Base-by-base conservation (phyloP, 495 filamentous ascomycete species). In the Talaromyces adpressus region DNA sequence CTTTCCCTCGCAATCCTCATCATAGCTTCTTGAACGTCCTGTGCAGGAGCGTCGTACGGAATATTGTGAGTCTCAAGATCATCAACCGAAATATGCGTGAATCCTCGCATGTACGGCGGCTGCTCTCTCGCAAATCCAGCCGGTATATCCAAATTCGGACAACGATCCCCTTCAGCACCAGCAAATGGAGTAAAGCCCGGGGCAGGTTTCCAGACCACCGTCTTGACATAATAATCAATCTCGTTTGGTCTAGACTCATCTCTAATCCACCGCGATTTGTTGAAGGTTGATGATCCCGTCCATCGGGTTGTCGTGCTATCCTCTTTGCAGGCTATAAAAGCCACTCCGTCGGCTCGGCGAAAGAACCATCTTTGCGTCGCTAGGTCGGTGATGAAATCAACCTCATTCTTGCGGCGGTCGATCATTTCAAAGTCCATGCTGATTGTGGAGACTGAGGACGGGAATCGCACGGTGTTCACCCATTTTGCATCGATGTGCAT, bases 201-300 rank as follows among this genome's bases (percentile, higher is more conserved):
- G 1, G 34, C 49, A 20, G 62, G 64, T 22, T 65, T 66, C 71
- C 69, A 75, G 0, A 52, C 62, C 25, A 70, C 65, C 0, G 64
- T 67, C 8, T 57, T 64, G 60, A 75, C 63, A 66, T 75, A 70
- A 34, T 72, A 73, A 30, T 72, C 68, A 32, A 76, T 59, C 45
- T 69, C 36, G 51, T 70, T 69, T 18, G 69, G 66, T 29, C 62
- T 29, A 4, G 54, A 45, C 52, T 75, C 74, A 62, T 74, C 70
- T 8, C 69, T 66, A 6, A 71, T 16, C 69, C 72, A 76, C 4
- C 71, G 65, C 12, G 12, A 0, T 0, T 30, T 34, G 3, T 58
- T 61, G 57, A 69, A 63, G 14, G 67, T 58, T 22, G 70, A 72
- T 32, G 66, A 68, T 7, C 73, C 73, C 11, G 68, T 73, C 72